Evolutionary conservation across 148 eudicot genomes (phyloP).

Genomic region (Fagopyrum esculentum): DNA sequence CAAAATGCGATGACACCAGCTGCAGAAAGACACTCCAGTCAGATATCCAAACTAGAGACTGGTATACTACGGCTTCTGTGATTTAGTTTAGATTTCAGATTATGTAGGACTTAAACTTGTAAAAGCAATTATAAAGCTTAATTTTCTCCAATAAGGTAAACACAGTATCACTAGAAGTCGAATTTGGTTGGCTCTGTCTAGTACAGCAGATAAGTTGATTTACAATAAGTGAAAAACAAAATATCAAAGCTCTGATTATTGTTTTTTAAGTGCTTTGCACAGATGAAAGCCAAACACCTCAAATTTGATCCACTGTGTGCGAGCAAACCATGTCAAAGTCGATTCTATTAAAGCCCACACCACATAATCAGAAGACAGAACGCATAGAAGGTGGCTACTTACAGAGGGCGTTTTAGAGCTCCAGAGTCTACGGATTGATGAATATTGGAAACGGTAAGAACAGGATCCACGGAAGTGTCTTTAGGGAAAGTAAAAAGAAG

Average conservation of each 20-base stretch:
- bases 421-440: constrained; percentile 48
- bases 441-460: constrained; percentile 37
- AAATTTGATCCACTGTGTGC: not conserved
- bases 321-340: not conserved
- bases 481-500: constrained; percentile 50
- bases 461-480: constrained; percentile 35
- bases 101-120: not conserved
- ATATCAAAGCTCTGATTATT: not conserved
- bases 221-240: not conserved
- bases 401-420: constrained; percentile 55
- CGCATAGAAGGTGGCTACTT: constrained; percentile 24
- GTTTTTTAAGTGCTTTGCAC: not conserved
- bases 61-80: not conserved
- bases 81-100: not conserved
- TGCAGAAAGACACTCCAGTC: constrained; percentile 25
- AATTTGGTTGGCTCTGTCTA: not conserved
- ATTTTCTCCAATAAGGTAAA: not conserved
- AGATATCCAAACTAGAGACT: not conserved
- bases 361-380: not conserved
- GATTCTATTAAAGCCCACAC: not conserved
- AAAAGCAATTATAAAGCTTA: not conserved
- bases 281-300: not conserved
- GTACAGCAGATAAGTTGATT: not conserved
- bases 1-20: constrained; percentile 82
- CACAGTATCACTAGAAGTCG: not conserved